Conservation (phyloP, 805 yeast genomes). For the Yamadazyma insecticola region DNA sequence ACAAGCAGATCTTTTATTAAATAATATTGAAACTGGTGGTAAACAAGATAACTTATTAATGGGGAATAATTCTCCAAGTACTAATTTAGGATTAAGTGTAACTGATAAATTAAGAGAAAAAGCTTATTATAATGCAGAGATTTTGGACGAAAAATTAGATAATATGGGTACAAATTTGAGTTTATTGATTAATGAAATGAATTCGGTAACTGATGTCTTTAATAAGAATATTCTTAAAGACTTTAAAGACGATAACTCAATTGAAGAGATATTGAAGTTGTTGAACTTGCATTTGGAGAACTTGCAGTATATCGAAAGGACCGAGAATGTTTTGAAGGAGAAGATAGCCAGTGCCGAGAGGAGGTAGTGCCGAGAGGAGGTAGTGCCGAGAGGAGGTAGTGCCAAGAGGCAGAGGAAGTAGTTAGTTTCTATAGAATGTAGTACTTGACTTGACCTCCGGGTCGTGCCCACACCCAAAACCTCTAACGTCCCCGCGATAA, state of each 20-base stretch:
- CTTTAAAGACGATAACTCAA: conserved; percentile 35
- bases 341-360: too few relatives aligned
- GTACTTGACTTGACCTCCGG: too few relatives aligned
- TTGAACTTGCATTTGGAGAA: conserved; percentile 88
- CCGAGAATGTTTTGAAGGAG: conserved; percentile 62
- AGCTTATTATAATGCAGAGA: conserved; percentile 84
- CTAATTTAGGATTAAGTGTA: conserved; percentile 37
- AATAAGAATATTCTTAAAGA: conserved; percentile 52
- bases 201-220: conserved; percentile 75
- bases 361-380: too few relatives aligned
- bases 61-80: conserved; percentile 12
- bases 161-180: conserved; percentile 71
- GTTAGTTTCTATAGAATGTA: too few relatives aligned
- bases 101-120: conserved; percentile 86
- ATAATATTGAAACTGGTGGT: conserved; percentile 27
- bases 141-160: conserved; percentile 76
- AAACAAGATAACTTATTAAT: conserved; percentile 9
- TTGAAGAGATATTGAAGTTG: conserved; percentile 71
- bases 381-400: too few relatives aligned
- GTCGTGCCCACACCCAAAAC: too few relatives aligned
- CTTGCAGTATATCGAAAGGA: conserved; percentile 77
- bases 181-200: conserved; percentile 74
- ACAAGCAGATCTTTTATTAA: conserved; percentile 54
- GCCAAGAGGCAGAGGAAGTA: too few relatives aligned
- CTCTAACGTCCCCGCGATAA: too few relatives aligned